phyloP scores from a whole-genome alignment of 768 basidiomycete species.

The Lactarius sp. region DNA sequence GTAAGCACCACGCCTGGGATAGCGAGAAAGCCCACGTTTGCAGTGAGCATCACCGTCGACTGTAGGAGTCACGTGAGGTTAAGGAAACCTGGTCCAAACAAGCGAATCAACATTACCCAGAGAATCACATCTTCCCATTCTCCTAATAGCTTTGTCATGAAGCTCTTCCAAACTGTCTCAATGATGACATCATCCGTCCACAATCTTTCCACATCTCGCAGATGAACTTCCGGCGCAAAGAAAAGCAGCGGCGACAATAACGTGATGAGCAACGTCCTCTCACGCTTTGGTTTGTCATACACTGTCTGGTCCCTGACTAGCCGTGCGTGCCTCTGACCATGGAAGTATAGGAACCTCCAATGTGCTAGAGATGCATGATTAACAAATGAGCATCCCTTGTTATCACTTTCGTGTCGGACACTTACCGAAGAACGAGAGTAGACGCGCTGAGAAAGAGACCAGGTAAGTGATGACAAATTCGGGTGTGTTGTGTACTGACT shows the following conservation, averaged over 20 bases:
- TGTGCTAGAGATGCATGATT: conserved; percentile 3
- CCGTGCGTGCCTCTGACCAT: conserved; percentile 21
- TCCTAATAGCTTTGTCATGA: conserved; percentile 5
- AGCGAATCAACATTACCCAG: conserved; percentile 3
- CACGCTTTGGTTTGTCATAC: background rate
- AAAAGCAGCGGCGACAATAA: conserved; percentile 18
- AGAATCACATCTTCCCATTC: conserved; percentile 22
- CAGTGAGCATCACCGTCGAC: conserved; percentile 34
- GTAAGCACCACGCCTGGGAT: conserved; percentile 30
- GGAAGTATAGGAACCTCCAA: conserved; percentile 22
- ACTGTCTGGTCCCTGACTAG: conserved; percentile 12
- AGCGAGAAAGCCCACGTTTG: conserved; percentile 35
- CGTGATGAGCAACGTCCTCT: conserved; percentile 18
- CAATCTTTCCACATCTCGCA: conserved; percentile 20
- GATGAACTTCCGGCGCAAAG: conserved; percentile 21
- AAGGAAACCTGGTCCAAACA: background rate
- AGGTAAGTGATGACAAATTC: background rate
- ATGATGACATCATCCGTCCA: conserved; percentile 20
- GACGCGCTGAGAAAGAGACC: conserved; percentile 7
- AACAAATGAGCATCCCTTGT: background rate
- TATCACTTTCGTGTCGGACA: background rate
- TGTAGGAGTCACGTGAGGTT: background rate
- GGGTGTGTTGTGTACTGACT: conserved; percentile 1
- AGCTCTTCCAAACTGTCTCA: conserved; percentile 12
- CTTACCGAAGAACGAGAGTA: conserved; percentile 22